Base-by-base conservation (phyloP, 768 basidiomycete species). In the Collybia nuda region DNA sequence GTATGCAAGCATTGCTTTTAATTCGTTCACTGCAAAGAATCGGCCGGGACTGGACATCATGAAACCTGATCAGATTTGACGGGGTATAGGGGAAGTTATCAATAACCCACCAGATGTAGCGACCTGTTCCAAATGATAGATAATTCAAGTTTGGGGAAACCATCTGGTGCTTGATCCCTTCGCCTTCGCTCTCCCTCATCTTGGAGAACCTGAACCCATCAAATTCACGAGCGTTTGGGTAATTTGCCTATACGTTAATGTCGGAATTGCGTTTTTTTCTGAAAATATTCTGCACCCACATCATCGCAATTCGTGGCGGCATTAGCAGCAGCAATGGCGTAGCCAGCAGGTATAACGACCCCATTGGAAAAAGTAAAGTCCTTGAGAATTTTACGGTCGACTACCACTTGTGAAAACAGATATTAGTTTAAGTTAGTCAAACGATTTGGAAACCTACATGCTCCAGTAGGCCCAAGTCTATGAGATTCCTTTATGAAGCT, bases 321-420 rank as follows among this genome's bases (percentile, higher is more conserved):
- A 5, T 62, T 23, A 5, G 71, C 61, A 6, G 67, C 61, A 6
- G 58, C 58, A 2, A 79, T 37, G 8, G 65, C 58, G 0, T 71
- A 68, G 2, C 73, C 75, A 26, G 62, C 59, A 3, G 76, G 76
- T 14, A 80, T 54, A 37, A 56, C 53, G 0, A 68, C 69, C 2
- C 77, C 79, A 53, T 80, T 71, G 0, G 70, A 70, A 51, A 80
- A 70, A 0, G 72, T 74, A 55, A 67, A 71, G 48, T 76, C 75
- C 38, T 68, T 59, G 36, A 70, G 24, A 1, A 66, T 68, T 29
- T 64, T 62, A 5, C 76, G 70, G 4, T 12, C 11, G 29, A 45
- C 19, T 62, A 12, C 28, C 62, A 63, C 32, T 66, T 32, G 9
- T 4, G 14, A 32, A 11, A 11, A 14, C 9, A 11, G 6, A 11